A percentile compares a stretch with the other conserved stretches of the same genome.
These are phyloP conservation scores for Omphalotus guepiniiformis DNA, from an alignment of 768 basidiomycete genomes.

Conservation along the genomic window DNA sequence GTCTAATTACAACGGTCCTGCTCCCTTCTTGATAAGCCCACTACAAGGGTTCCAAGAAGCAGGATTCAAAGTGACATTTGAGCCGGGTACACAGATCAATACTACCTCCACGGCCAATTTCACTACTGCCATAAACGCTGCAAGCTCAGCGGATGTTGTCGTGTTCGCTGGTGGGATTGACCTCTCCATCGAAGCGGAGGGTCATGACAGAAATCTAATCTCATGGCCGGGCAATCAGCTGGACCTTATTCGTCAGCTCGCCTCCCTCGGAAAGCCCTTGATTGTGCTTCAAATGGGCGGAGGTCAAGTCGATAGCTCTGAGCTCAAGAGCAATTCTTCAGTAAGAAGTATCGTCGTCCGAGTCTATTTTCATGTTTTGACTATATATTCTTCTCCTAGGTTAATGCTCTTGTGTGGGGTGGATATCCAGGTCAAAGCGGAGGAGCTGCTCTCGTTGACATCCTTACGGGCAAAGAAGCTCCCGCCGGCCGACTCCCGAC, in stretches of 20 bases:
- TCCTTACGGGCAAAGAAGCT: constrained; percentile 45
- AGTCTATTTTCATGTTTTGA: neutral
- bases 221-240: constrained; percentile 56
- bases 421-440: constrained; percentile 57
- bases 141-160: constrained; percentile 43
- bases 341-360: constrained; percentile 21
- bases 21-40: constrained; percentile 54
- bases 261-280: constrained; percentile 44
- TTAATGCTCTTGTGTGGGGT: constrained; percentile 52
- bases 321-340: constrained; percentile 37
- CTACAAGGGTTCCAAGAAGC: constrained; percentile 42
- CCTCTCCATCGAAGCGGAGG: constrained; percentile 44
- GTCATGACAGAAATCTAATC: constrained; percentile 41
- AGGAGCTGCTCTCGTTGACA: constrained; percentile 49
- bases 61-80: constrained; percentile 43
- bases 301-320: constrained; percentile 49
- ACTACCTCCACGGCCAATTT: constrained; percentile 40
- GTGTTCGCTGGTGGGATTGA: constrained; percentile 56
- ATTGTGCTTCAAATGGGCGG: constrained; percentile 54
- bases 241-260: constrained; percentile 41
- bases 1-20: constrained; percentile 52
- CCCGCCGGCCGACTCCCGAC: constrained; percentile 52
- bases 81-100: constrained; percentile 36
- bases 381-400: constrained; percentile 22
- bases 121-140: constrained; percentile 47